Conservation (phyloP, 306 rosid genomes). For the Prinsepia uniflora region DNA sequence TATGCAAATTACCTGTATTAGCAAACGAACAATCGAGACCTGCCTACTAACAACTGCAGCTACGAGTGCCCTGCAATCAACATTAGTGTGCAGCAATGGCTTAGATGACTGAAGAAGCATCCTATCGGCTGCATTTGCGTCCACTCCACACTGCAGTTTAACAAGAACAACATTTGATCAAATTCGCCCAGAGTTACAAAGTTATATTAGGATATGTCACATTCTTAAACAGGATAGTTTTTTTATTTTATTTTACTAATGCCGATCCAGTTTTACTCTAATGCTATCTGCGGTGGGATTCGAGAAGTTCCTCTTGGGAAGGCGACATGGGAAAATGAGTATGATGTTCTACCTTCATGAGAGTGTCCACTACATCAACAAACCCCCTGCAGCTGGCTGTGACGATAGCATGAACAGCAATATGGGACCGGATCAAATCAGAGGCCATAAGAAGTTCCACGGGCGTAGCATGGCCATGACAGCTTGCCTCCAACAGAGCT, state of each 20-base stretch:
- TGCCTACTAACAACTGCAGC: slow-evolving; percentile 91
- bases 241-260: not conserved
- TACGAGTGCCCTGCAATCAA: slow-evolving; percentile 71
- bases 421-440: slow-evolving; percentile 72
- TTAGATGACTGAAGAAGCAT: slow-evolving; percentile 75
- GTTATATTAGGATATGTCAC: not conserved
- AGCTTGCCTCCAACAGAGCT: slow-evolving; percentile 85
- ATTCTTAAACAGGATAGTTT: not conserved
- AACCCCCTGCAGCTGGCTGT: slow-evolving; percentile 86
- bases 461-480: slow-evolving; percentile 65
- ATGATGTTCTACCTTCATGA: slow-evolving; percentile 53
- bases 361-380: slow-evolving; percentile 55
- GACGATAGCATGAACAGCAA: slow-evolving; percentile 78
- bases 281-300: not conserved
- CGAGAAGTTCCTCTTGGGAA: slow-evolving; percentile 4
- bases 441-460: slow-evolving; percentile 79
- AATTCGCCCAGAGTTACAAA: not conserved
- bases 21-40: slow-evolving; percentile 60
- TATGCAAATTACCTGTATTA: slow-evolving; percentile 58
- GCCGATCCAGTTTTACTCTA: not conserved
- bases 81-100: slow-evolving; percentile 85
- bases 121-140: slow-evolving; percentile 57
- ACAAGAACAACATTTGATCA: slow-evolving; percentile 5
- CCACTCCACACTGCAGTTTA: slow-evolving; percentile 72
- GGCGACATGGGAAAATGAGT: not conserved